Evolutionary conservation across 2,329 filamentous ascomycete species (phyloP).

Genomic region (Epichloe coenophiala): DNA sequence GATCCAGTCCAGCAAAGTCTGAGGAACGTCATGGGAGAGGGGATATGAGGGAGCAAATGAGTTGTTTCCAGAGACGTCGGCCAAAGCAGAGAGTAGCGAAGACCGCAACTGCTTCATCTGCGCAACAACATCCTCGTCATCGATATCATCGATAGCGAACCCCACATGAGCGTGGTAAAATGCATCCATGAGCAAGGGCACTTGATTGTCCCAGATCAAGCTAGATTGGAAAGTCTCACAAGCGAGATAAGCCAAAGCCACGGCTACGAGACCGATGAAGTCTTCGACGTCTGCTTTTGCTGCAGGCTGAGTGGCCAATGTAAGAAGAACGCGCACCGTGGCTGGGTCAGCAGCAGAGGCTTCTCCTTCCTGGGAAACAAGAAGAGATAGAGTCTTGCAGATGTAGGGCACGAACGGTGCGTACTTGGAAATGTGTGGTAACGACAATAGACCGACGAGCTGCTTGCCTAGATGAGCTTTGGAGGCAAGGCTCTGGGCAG

Average conservation of each 20-base stretch:
- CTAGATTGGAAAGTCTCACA: conserved; percentile 36
- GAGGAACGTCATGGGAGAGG: conserved; percentile 27
- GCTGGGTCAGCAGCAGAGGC: conserved; percentile 26
- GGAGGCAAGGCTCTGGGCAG: conserved; percentile 42
- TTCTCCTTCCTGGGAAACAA: conserved; percentile 40
- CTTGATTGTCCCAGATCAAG: conserved; percentile 26
- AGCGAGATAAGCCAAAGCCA: conserved; percentile 42
- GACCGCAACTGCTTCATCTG: conserved; percentile 35
- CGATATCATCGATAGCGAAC: conserved; percentile 25
- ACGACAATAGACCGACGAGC: conserved; percentile 36
- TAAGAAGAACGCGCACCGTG: conserved; percentile 36
- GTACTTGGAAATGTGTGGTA: conserved; percentile 27
- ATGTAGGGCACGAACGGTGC: conserved; percentile 35
- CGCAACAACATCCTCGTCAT: conserved; percentile 29
- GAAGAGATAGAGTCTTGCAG: conserved; percentile 42
- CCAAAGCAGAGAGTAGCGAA: conserved; percentile 36
- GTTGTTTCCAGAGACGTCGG: conserved; percentile 38
- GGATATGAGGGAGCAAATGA: conserved; percentile 29
- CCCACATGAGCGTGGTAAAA: conserved; percentile 34
- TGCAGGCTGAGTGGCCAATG: conserved; percentile 28
- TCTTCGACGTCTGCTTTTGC: conserved; percentile 36
- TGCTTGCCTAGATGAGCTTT: conserved; percentile 34
- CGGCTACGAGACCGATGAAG: conserved; percentile 37
- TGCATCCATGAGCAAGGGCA: conserved; percentile 31
- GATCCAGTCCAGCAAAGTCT: conserved; percentile 35